Evolutionary conservation across 1,284 basidiomycete species (phyloP).

Genomic region (Tausonia pullulans): DNA sequence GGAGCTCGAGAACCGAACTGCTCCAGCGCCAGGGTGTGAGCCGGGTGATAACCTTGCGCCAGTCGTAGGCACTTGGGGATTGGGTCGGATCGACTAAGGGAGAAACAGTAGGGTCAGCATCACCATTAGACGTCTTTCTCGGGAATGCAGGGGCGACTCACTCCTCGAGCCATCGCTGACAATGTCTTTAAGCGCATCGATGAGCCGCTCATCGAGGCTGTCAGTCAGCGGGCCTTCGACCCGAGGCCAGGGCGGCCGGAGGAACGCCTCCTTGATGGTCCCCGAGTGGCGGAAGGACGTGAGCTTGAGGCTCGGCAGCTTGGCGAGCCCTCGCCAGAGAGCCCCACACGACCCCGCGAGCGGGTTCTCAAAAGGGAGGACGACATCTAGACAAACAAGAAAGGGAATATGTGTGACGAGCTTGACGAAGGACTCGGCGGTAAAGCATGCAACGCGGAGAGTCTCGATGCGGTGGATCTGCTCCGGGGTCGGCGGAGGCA

Average conservation of each 20-base stretch:
- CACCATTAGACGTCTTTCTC: too few species aligned
- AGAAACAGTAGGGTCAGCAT: neutral
- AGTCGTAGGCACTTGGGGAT: conserved; percentile 9
- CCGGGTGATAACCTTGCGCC: conserved; percentile 12
- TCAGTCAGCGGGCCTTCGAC: neutral
- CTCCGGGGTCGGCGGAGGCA: neutral
- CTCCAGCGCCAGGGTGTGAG: conserved; percentile 14
- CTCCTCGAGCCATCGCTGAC: conserved; percentile 4
- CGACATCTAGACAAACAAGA: conserved; percentile 1
- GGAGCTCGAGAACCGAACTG: conserved; percentile 10
- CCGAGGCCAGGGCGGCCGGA: conserved; percentile 1
- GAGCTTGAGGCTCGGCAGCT: conserved; percentile 3
- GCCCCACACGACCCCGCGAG: neutral
- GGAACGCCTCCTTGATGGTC: conserved; percentile 13
- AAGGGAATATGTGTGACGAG: conserved; percentile 12
- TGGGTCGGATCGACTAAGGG: conserved; percentile 8
- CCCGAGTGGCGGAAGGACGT: neutral
- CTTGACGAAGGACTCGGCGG: neutral
- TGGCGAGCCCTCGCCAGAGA: neutral
- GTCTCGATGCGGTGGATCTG: conserved; percentile 9
- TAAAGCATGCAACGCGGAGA: neutral
- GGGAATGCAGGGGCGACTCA: neutral
- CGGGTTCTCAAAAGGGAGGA: neutral
- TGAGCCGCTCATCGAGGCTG: conserved; percentile 1
- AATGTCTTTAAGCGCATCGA: conserved; percentile 10